Base-by-base conservation (phyloP, 441 rosid species). In the Dalechampia spathulata region DNA sequence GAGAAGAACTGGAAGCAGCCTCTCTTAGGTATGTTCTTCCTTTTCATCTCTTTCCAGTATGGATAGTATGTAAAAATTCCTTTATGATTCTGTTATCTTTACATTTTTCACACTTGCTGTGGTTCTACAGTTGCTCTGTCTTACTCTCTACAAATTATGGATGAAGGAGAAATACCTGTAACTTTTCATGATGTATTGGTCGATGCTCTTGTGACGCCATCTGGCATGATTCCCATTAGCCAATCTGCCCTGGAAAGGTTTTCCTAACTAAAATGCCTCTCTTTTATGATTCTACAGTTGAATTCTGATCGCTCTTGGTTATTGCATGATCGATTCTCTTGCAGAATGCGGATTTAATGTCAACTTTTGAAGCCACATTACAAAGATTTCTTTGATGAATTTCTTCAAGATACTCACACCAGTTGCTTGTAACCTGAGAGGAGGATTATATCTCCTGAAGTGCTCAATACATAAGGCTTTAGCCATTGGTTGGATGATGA, bases 131-230 rank as follows among this genome's bases (percentile, higher is more conserved):
- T 83, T 71, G 95, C 92, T 21, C 78, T 87, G 58, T 85, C 98
- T 54, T 90, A 87, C 53, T 87, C 90, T 10, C 38, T 69, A 51
- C 98, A 90, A 76, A 82, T 83, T 63, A 46, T 85, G 66, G 85
- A 90, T 66, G 85, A 80, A 8, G 87, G 69, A 67, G 52, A 62
- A 49, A 71, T 90, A 70, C 82, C 96, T 17, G 51, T 80, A 46
- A 83, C 96, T 52, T 59, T 72, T 10, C 67, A 70, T 38, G 92
- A 87, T 68, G 69, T 82, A 32, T 63, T 68, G 46, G 75, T 87
- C 19, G 95, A 83, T 66, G 95, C 90, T 59, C 83, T 90, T 39
- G 85, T 83, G 55, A 62, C 91, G 61, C 82, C 92, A 32, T 72
- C 86, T 50, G 90, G 95, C 16, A 74, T 82, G 41, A 70, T 76